Evolutionary conservation across 306 rosid species (phyloP), one percentile per base, ranked within the genome.

Genomic region (Dalbergia cochinchinensis): DNA sequence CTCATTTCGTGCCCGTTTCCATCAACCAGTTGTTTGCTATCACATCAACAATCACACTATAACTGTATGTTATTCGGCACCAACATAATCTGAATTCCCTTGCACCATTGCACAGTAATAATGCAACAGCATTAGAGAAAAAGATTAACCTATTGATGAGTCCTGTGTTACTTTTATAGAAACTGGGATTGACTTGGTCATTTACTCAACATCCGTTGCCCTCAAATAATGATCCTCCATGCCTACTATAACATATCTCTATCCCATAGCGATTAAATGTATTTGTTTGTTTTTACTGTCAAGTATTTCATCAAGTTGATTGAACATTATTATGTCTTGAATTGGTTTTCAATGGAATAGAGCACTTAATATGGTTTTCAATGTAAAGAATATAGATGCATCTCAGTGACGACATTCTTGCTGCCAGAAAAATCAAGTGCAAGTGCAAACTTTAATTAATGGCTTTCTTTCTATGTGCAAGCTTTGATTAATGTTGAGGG

Each of bases 401-500:
- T 26, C 31, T 1, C 31, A 26, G 31, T 26, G 31, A 26, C 31
- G 59, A 54, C 45, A 55, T 9, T 14, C 0, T 54, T 3, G 31
- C 22, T 3, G 15, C 37, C 58, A 42, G 61, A 44, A 18, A 58
- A 69, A 69, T 44, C 70, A 69, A 63, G 77, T 69, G 82, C 26
- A 34, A 42, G 35, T 33, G 69, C 51, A 18, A 11, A 15, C 20
- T 4, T 3, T 22, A 77, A 54, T 44, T 10, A 74, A 58, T 44
- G 71, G n/a, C 15, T 48, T 63, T 10, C 54, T 14, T 16, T 64
- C 0, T 10, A 50, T 13, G 65, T 14, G 54, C 3, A 44, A 16
- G 10, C 7, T 69, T 69, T 20, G 12, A 45, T 47, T 5, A 69
- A 48, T 41, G 12, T 31, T 1, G 0, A 0, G 19, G 11, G 22